Conservation (phyloP, 148 eudicot species). For the Camellia granthamiana region DNA sequence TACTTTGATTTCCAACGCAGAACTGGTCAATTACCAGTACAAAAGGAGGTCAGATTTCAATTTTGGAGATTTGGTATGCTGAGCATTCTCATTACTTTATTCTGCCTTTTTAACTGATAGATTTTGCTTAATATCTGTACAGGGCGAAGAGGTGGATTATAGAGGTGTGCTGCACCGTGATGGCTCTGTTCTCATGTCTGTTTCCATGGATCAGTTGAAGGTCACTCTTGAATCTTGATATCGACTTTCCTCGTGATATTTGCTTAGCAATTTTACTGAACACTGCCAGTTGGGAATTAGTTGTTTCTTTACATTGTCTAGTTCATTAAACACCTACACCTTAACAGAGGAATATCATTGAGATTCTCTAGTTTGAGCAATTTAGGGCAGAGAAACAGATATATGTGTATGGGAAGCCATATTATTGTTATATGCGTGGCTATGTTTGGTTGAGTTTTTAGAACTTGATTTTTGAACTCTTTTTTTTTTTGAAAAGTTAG, state of each 20-base stretch:
- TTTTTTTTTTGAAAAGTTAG: too few relatives aligned
- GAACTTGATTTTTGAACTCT: too few relatives aligned
- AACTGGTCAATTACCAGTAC: conserved; percentile 82
- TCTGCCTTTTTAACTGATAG: background rate
- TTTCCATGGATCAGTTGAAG: conserved; percentile 80
- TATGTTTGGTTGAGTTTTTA: too few relatives aligned
- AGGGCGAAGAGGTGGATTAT: conserved; percentile 97
- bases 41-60: conserved; percentile 62
- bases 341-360: background rate
- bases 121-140: conserved; percentile 8
- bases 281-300: background rate
- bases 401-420: too few relatives aligned
- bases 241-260: background rate
- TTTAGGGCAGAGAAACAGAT: background rate
- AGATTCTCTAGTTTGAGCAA: background rate
- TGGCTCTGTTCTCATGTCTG: conserved; percentile 97
- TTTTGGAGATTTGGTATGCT: background rate
- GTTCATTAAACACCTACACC: background rate
- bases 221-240: conserved; percentile 23
- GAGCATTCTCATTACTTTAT: background rate
- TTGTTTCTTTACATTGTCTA: background rate
- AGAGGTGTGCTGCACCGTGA: conserved; percentile 97
- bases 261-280: background rate
- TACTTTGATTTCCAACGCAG: conserved; percentile 96
- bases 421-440: too few relatives aligned